A percentile compares a stretch with the other conserved stretches of the same genome.
phyloP scores from a whole-genome alignment of 345 rosid genomes.

The Abelmoschus esculentus region DNA sequence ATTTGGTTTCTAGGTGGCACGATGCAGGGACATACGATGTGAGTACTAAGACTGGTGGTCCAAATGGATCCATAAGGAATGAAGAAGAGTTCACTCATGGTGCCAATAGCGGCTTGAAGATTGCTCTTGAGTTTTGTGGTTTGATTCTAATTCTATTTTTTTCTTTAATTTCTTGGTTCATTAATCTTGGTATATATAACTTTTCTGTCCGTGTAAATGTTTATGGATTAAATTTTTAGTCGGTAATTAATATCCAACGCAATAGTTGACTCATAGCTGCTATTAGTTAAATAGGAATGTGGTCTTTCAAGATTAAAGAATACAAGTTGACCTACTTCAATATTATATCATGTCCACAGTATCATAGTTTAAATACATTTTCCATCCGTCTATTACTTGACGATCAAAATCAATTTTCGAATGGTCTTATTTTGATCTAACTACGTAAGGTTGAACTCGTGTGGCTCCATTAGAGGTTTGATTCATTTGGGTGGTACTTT shows the following conservation, averaged over 20 bases:
- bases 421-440: not conserved
- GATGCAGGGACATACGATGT: conserved; percentile 93
- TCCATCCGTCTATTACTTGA: not conserved
- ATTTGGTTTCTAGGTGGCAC: conserved; percentile 55
- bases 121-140: conserved; percentile 82
- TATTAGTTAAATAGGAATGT: not conserved
- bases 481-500: not conserved
- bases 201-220: not conserved
- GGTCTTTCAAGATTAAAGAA: not conserved
- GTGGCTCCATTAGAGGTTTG: not conserved
- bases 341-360: too few species aligned
- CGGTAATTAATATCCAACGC: not conserved
- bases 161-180: not conserved
- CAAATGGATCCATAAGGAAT: conserved; percentile 89
- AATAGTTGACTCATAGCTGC: not conserved
- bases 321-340: not conserved
- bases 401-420: too few species aligned
- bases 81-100: conserved; percentile 77
- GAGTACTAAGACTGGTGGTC: conserved; percentile 74
- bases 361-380: not conserved
- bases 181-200: not conserved
- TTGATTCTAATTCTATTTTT: conserved; percentile 4
- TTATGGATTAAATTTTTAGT: not conserved
- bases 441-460: not conserved
- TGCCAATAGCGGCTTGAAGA: conserved; percentile 71